These are phyloP conservation scores for Phaseolus coccineus DNA, from an alignment of 331 rosid species.

Conservation along the genomic window DNA sequence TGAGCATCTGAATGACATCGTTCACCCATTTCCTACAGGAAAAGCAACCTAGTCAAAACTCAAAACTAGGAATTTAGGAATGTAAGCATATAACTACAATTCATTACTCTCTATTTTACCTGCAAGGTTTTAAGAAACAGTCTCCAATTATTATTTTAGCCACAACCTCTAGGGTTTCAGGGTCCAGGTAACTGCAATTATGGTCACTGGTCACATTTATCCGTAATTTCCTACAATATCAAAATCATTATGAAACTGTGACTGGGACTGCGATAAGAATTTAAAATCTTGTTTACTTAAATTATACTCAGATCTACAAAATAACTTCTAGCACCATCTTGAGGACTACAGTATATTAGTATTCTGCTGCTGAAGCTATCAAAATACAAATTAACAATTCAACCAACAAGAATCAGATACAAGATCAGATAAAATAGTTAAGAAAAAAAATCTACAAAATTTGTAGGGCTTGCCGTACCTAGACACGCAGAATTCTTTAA, in stretches of 20 bases:
- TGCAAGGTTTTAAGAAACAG: background rate
- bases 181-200: background rate
- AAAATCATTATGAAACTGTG: background rate
- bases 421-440: background rate
- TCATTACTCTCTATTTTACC: background rate
- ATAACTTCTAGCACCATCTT: background rate
- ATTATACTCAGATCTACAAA: slow-evolving; percentile 4
- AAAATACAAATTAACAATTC: background rate
- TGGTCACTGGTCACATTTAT: background rate
- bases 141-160: background rate
- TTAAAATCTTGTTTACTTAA: background rate
- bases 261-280: background rate
- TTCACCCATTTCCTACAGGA: slow-evolving; percentile 41
- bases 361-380: background rate
- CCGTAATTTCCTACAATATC: background rate
- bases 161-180: background rate
- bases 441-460: background rate
- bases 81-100: background rate
- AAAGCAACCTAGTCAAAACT: background rate
- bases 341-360: background rate
- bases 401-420: background rate
- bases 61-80: background rate
- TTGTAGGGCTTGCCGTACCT: background rate
- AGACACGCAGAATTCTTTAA: background rate
- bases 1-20: slow-evolving; percentile 8